Evolutionary conservation across 2,329 filamentous ascomycete genomes (phyloP).

Genomic region (Pseudopyricularia javanii): DNA sequence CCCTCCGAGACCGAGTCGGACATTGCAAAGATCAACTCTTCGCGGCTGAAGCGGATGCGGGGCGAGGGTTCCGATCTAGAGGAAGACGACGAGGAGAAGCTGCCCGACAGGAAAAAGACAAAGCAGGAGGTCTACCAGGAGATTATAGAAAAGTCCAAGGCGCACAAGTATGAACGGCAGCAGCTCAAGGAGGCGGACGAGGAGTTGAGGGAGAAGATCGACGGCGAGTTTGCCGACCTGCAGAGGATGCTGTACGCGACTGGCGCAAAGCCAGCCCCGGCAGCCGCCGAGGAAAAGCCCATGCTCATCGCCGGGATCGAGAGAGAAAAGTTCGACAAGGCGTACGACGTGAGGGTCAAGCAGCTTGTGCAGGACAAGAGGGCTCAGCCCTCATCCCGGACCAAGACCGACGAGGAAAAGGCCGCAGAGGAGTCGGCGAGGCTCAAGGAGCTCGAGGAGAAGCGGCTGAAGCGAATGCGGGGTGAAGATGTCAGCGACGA

Average conservation of each 20-base stretch:
- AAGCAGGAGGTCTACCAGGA: constrained; percentile 98
- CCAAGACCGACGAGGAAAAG: constrained; percentile 83
- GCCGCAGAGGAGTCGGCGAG: constrained; percentile 64
- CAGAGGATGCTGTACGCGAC: constrained; percentile 54
- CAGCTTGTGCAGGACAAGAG: constrained; percentile 75
- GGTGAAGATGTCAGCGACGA: constrained; percentile 63
- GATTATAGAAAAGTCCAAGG: constrained; percentile 92
- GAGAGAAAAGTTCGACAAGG: constrained; percentile 61
- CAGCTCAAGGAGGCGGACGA: constrained; percentile 87
- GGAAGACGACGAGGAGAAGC: constrained; percentile 35
- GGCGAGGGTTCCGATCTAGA: constrained; percentile 28
- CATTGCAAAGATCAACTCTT: constrained; percentile 38
- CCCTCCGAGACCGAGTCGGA: constrained; percentile 47
- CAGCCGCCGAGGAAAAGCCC: constrained; percentile 7
- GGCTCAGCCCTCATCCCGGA: constrained; percentile 74
- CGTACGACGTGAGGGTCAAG: constrained; percentile 76
- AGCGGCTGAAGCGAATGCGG: constrained; percentile 73
- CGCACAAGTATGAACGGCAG: constrained; percentile 89
- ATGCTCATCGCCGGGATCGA: constrained; percentile 38
- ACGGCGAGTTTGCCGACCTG: constrained; percentile 70
- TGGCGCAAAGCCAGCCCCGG: constrained; percentile 18
- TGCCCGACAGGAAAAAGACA: constrained; percentile 78
- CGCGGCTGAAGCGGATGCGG: constrained; percentile 44
- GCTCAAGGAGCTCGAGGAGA: constrained; percentile 71
- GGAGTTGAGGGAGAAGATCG: constrained; percentile 70